A percentile compares a stretch with the other conserved stretches of the same genome.
These are phyloP conservation scores for Cordyceps farinosa DNA, from an alignment of 2,329 filamentous ascomycete genomes.

Conservation along the genomic window DNA sequence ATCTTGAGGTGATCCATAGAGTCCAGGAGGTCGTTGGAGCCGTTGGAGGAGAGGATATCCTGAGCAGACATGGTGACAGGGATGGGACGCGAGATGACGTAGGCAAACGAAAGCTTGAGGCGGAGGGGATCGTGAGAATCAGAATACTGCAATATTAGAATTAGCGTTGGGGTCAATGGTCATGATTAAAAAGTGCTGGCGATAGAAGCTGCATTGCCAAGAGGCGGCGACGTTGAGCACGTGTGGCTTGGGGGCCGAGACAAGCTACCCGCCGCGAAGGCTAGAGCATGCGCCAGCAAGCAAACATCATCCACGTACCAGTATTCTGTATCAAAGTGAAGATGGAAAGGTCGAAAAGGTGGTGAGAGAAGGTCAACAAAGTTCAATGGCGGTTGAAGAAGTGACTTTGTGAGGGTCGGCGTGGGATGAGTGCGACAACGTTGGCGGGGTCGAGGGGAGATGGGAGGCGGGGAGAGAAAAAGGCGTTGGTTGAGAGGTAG, in stretches of 20 bases:
- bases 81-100: slow-evolving; percentile 16
- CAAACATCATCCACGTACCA: slow-evolving; percentile 11
- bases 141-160: neutral
- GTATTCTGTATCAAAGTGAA: slow-evolving; percentile 5
- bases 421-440: slow-evolving; percentile 16
- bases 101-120: slow-evolving; percentile 7
- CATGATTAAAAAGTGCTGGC: neutral
- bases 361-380: neutral
- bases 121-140: neutral
- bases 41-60: slow-evolving; percentile 55
- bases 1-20: slow-evolving; percentile 64
- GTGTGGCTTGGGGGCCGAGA: slow-evolving; percentile 9
- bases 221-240: slow-evolving; percentile 9
- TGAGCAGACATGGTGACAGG: slow-evolving; percentile 54
- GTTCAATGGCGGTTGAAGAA: slow-evolving; percentile 28
- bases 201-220: neutral
- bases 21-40: slow-evolving; percentile 60
- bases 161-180: neutral
- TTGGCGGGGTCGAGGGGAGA: slow-evolving; percentile 27
- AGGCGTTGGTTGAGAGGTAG: slow-evolving; percentile 16
- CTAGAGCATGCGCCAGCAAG: slow-evolving; percentile 1
- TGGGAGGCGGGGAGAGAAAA: slow-evolving; percentile 22
- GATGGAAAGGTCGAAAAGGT: neutral
- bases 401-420: slow-evolving; percentile 7
- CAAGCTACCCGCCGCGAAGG: neutral